phyloP scores from a whole-genome alignment of 139 green algal genomes.

The Chlorella sp. region DNA sequence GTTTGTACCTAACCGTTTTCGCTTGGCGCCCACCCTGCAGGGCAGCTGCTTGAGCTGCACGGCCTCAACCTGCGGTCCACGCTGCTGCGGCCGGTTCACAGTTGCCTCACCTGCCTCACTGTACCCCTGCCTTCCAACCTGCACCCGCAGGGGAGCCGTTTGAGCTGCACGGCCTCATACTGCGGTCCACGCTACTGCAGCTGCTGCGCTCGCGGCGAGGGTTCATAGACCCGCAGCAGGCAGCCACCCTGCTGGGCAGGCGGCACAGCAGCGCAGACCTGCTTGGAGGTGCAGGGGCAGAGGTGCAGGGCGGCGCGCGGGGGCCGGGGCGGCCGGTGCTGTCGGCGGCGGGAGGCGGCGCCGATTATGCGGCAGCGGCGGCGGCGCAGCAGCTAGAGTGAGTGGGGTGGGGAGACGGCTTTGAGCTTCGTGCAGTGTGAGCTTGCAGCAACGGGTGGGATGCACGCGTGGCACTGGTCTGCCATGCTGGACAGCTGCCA shows the following conservation, averaged over 20 bases:
- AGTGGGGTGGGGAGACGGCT: not conserved
- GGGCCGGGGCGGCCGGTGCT: not conserved
- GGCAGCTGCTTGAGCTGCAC: not conserved
- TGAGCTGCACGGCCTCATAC: constrained; percentile 22
- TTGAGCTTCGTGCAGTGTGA: not conserved
- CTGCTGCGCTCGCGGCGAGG: constrained; percentile 24
- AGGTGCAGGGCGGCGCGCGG: not conserved
- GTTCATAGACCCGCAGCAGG: not conserved
- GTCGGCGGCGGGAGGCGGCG: not conserved
- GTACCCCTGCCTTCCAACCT: not conserved
- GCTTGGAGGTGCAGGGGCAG: not conserved
- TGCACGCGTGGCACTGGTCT: not conserved
- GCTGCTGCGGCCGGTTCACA: no score
- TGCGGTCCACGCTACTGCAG: constrained; percentile 24
- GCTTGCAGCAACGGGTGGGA: no score
- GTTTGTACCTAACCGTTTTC: not conserved
- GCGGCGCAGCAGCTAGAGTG: constrained; percentile 10
- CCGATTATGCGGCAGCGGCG: constrained; percentile 12
- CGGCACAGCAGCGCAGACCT: not conserved
- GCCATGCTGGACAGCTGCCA: not conserved
- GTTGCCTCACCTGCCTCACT: no score
- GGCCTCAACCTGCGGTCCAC: not conserved
- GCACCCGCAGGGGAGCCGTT: constrained; percentile 17
- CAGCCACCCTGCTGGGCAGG: not conserved
- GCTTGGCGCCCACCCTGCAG: not conserved